Percentiles rank a stretch among this genome's conserved stretches.
Evolutionary conservation across 2,329 filamentous ascomycete species (phyloP).

Genomic region (Cercospora canescens): DNA sequence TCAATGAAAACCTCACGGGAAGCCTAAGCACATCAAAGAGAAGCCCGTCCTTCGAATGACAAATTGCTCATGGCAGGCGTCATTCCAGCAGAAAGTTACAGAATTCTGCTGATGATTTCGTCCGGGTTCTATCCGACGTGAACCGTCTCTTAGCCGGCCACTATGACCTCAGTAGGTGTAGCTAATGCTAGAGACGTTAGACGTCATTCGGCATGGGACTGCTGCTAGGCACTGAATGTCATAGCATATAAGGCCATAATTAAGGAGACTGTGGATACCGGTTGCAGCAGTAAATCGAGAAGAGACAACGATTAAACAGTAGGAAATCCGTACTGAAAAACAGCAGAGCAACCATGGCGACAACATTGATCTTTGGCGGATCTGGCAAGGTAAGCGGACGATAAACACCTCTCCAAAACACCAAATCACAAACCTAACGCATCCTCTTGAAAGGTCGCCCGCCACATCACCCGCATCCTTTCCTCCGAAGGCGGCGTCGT

Average conservation of each 20-base stretch:
- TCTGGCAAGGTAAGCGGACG: conserved; percentile 34
- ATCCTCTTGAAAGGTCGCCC: conserved; percentile 38
- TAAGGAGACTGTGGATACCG: neutral
- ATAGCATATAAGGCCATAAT: neutral
- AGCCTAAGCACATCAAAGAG: neutral
- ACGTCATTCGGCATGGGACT: conserved; percentile 3
- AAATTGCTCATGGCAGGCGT: neutral
- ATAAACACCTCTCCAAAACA: neutral
- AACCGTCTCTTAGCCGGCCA: conserved; percentile 1
- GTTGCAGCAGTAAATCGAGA: neutral
- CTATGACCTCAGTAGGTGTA: conserved; percentile 1
- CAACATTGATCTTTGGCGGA: conserved; percentile 39
- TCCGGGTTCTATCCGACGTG: neutral
- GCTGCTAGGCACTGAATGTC: neutral
- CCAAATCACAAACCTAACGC: conserved; percentile 36
- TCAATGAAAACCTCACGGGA: neutral
- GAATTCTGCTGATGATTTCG: neutral
- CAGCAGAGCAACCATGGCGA: conserved; percentile 22
- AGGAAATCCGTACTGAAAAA: neutral
- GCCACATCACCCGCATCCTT: conserved; percentile 36
- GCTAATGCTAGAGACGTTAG: neutral
- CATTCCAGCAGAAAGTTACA: neutral
- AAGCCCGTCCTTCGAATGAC: neutral
- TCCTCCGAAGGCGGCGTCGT: conserved; percentile 32
- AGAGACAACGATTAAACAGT: neutral